These are phyloP conservation scores for Umbelopsis sp. DNA, from an alignment of 192 early-diverging fungal genomes.

Conservation along the genomic window DNA sequence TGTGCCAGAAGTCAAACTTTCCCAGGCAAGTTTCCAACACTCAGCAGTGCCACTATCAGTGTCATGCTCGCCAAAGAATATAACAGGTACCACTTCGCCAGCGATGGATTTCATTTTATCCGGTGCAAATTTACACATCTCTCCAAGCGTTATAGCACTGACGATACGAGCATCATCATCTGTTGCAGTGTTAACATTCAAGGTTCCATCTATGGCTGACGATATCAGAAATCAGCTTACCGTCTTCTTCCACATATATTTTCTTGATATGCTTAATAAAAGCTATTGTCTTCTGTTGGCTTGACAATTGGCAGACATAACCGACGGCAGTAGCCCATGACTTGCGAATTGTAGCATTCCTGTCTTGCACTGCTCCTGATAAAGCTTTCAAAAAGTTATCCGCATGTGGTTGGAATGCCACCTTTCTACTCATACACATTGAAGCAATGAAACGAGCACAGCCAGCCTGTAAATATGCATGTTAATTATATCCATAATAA, in stretches of 20 bases:
- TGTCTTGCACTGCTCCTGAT: constrained; percentile 74
- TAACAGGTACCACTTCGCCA: constrained; percentile 66
- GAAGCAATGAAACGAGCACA: constrained; percentile 84
- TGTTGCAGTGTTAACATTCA: constrained; percentile 25
- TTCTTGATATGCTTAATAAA: constrained; percentile 75
- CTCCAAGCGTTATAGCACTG: constrained; percentile 63
- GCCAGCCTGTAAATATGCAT: constrained; percentile 67
- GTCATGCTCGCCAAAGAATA: constrained; percentile 73
- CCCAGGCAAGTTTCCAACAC: constrained; percentile 78
- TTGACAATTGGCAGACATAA: constrained; percentile 68
- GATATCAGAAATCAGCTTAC: constrained; percentile 25
- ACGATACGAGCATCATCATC: constrained; percentile 76
- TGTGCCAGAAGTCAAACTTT: constrained; percentile 68
- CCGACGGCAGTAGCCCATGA: constrained; percentile 85
- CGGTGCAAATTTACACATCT: constrained; percentile 69
- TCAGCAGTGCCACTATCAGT: constrained; percentile 53
- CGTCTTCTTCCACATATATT: constrained; percentile 74
- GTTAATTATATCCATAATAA: too few relatives aligned
- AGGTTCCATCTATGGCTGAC: not conserved
- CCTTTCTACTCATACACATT: constrained; percentile 70
- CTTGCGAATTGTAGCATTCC: constrained; percentile 81
- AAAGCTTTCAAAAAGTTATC: constrained; percentile 77
- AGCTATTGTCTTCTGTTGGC: constrained; percentile 58
- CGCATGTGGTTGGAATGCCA: constrained; percentile 69
- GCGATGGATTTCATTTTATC: constrained; percentile 59